phyloP scores from a whole-genome alignment of 805 yeast genomes.

The Maudiozyma pseudohumilis region DNA sequence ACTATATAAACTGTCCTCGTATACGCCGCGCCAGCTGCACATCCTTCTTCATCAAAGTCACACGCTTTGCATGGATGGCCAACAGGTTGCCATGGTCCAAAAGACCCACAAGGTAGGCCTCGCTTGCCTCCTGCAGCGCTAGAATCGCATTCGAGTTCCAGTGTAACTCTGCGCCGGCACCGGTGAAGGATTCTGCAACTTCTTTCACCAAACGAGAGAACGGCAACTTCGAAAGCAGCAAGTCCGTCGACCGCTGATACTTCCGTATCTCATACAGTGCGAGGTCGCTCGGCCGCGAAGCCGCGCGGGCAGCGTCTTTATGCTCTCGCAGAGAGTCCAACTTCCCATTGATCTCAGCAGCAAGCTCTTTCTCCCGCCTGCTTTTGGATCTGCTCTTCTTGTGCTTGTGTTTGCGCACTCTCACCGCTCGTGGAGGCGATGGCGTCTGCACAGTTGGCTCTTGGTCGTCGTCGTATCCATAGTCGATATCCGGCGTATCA shows the following conservation, averaged over 20 bases:
- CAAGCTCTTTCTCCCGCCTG: neutral
- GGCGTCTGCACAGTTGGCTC: neutral
- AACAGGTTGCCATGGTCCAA: constrained; percentile 69
- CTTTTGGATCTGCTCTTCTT: constrained; percentile 1
- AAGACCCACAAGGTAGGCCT: constrained; percentile 62
- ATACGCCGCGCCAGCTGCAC: constrained; percentile 71
- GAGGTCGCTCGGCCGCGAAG: constrained; percentile 52
- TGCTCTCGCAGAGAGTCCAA: constrained; percentile 1
- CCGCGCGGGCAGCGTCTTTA: constrained; percentile 26
- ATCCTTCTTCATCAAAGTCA: constrained; percentile 80
- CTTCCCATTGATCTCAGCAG: constrained; percentile 1
- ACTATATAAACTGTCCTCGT: constrained; percentile 41
- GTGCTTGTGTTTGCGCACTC: neutral
- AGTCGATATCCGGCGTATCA: no score
- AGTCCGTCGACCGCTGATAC: constrained; percentile 58
- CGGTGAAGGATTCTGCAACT: constrained; percentile 44
- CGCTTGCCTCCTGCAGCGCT: constrained; percentile 76
- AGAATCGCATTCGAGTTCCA: constrained; percentile 75
- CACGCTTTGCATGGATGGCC: constrained; percentile 72
- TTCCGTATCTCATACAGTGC: constrained; percentile 61
- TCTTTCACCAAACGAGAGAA: constrained; percentile 71
- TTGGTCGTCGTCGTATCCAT: constrained; percentile 1
- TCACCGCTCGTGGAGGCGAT: neutral
- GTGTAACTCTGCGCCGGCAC: constrained; percentile 46
- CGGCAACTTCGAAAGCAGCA: constrained; percentile 61